phyloP scores from a whole-genome alignment of 495 filamentous ascomycete species.

The Halenospora varia region DNA sequence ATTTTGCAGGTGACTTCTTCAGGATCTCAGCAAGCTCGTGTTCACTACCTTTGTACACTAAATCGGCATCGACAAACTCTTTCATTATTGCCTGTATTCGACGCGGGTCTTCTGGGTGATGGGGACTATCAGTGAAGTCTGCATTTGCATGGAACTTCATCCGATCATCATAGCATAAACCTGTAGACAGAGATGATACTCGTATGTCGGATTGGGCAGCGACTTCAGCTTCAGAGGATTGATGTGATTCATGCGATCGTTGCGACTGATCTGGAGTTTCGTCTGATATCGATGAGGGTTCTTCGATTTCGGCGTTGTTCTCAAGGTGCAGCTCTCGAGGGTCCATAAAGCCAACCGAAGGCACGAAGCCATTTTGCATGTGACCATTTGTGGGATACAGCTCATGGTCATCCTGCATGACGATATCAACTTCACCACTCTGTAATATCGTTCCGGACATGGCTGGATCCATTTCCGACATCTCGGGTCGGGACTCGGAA shows the following conservation, averaged over 20 bases:
- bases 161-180: slow-evolving; percentile 83
- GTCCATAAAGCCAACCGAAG: no score
- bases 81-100: slow-evolving; percentile 88
- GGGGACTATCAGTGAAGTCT: slow-evolving; percentile 58
- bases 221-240: not conserved
- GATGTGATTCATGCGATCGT: no score
- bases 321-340: slow-evolving; percentile 12
- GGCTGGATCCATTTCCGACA: slow-evolving; percentile 5
- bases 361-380: slow-evolving; percentile 21
- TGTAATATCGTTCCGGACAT: slow-evolving; percentile 7
- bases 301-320: slow-evolving; percentile 2
- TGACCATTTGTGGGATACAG: not conserved
- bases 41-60: slow-evolving; percentile 56
- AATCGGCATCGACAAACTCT: slow-evolving; percentile 70
- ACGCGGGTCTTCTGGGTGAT: slow-evolving; percentile 91
- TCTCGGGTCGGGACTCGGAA: not conserved
- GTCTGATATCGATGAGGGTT: slow-evolving; percentile 1
- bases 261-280: slow-evolving; percentile 3
- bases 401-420: slow-evolving; percentile 13
- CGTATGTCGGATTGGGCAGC: not conserved
- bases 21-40: slow-evolving; percentile 40
- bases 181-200: slow-evolving; percentile 51
- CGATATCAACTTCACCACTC: slow-evolving; percentile 14
- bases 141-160: slow-evolving; percentile 92
- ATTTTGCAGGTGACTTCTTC: slow-evolving; percentile 44